phyloP scores from a whole-genome alignment of 768 basidiomycete species.

The Chalciporus pseudorubinellus region DNA sequence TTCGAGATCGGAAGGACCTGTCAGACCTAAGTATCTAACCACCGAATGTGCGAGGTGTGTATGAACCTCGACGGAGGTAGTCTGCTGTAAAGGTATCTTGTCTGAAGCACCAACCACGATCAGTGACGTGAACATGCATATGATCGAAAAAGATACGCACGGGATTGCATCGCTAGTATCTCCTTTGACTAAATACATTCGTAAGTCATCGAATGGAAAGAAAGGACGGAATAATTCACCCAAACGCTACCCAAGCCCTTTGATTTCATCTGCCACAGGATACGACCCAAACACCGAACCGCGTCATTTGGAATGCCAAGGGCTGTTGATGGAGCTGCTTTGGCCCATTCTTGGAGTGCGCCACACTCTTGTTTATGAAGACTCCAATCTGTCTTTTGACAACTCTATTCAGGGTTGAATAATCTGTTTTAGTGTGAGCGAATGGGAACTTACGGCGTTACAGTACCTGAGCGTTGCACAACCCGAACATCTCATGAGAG shows the following conservation, averaged over 20 bases:
- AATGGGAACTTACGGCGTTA: conserved; percentile 48
- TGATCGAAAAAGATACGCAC: conserved; percentile 41
- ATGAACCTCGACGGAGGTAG: conserved; percentile 51
- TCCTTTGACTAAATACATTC: conserved; percentile 48
- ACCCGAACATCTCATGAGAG: conserved; percentile 67
- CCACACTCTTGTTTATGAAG: conserved; percentile 77
- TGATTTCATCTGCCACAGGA: conserved; percentile 64
- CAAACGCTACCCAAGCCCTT: conserved; percentile 51
- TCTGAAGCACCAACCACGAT: conserved; percentile 40
- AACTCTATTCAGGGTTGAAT: conserved; percentile 40
- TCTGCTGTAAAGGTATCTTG: conserved; percentile 46
- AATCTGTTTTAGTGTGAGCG: not conserved
- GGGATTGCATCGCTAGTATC: conserved; percentile 71
- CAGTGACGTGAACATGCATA: not conserved
- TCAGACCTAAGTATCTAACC: conserved; percentile 64
- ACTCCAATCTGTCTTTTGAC: conserved; percentile 73
- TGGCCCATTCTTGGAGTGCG: conserved; percentile 59
- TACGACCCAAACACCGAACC: conserved; percentile 72
- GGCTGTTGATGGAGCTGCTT: conserved; percentile 46
- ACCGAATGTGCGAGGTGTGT: conserved; percentile 73
- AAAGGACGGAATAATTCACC: conserved; percentile 41
- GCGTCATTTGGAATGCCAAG: conserved; percentile 68
- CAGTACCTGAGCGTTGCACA: conserved; percentile 80
- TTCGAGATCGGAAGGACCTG: conserved; percentile 56
- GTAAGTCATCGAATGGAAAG: not conserved